Percentiles rank a stretch among this genome's conserved stretches.
These are phyloP conservation scores for Oxyria digyna DNA, from an alignment of 148 eudicot species.

Conservation along the genomic window DNA sequence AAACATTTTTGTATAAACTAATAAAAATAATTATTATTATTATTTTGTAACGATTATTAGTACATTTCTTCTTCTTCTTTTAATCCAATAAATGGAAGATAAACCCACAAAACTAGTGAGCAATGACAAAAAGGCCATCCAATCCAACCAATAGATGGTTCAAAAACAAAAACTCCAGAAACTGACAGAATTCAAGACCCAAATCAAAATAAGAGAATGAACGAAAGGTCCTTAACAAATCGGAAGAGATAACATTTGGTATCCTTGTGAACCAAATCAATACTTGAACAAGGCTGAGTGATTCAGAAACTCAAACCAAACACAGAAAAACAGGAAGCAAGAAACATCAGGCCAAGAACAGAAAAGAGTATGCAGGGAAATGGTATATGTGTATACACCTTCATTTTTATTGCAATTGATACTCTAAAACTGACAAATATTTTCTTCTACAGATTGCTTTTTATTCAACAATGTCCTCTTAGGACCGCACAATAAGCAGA, in stretches of 20 bases:
- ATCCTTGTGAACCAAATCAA: background rate
- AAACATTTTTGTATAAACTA: too few species aligned
- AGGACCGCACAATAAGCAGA: constrained; percentile 8
- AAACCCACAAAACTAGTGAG: background rate
- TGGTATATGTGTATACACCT: background rate
- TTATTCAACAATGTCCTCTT: constrained; percentile 9
- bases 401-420: background rate
- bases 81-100: background rate
- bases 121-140: background rate
- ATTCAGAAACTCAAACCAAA: background rate
- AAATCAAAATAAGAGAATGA: background rate
- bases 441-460: background rate
- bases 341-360: background rate
- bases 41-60: too few species aligned
- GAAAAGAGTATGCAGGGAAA: background rate
- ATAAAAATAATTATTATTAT: too few species aligned
- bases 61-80: too few species aligned
- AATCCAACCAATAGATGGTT: background rate
- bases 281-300: background rate
- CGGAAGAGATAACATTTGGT: background rate
- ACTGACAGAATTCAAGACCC: constrained; percentile 6
- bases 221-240: constrained; percentile 1
- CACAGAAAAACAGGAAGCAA: background rate
- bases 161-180: background rate
- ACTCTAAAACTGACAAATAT: background rate